Conservation (phyloP, 148 eudicot genomes). For the Fagopyrum esculentum region DNA sequence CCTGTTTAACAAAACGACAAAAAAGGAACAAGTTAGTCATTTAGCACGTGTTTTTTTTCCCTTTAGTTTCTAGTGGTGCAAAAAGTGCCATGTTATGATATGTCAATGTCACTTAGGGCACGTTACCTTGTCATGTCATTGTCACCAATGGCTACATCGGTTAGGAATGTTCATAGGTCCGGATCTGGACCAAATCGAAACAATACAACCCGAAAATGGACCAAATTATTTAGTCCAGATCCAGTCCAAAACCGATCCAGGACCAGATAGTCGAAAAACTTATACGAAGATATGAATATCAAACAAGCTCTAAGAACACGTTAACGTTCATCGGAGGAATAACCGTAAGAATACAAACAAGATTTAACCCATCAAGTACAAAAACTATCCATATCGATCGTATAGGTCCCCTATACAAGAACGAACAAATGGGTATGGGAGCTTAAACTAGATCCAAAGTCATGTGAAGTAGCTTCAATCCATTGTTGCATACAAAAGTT, state of each 20-base stretch:
- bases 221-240: no score
- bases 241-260: no score
- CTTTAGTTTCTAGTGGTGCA: background rate
- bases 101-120: no score
- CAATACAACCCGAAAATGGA: no score
- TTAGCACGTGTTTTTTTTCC: background rate
- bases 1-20: conserved; percentile 30
- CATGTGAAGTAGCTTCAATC: background rate
- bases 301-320: no score
- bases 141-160: background rate
- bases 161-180: no score
- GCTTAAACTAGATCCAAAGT: background rate
- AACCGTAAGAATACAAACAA: no score
- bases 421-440: background rate
- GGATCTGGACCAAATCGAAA: no score
- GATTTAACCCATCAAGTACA: background rate
- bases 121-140: no score
- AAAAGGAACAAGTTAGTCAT: background rate
- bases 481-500: background rate
- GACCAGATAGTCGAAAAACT: no score
- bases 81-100: background rate
- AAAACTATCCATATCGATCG: background rate
- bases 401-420: background rate
- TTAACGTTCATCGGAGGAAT: no score
- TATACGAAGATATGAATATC: no score